Evolutionary conservation across 148 eudicot species (phyloP).

Genomic region (Spergularia marina): DNA sequence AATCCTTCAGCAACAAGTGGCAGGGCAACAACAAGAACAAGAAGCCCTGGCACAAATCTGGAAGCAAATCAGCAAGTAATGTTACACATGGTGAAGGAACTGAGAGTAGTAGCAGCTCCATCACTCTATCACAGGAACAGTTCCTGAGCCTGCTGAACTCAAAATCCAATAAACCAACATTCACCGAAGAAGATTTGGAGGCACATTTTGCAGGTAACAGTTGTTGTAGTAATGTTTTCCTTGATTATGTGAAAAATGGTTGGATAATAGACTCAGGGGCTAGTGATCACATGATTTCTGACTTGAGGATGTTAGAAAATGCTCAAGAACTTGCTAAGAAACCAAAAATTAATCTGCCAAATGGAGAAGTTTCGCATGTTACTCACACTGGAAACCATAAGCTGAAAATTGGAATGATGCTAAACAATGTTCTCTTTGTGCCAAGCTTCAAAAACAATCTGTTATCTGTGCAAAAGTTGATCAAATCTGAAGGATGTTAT

Average conservation of each 20-base stretch:
- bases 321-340: neutral
- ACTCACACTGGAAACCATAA: neutral
- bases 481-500: fast-evolving
- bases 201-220: neutral
- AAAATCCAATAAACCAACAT: neutral
- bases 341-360: neutral
- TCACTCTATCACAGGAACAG: no score
- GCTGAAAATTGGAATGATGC: neutral
- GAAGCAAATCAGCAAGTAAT: neutral
- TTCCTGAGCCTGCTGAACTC: neutral
- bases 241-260: no score
- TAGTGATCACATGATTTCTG: neutral
- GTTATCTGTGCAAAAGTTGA: neutral
- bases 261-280: slow-evolving; percentile 13
- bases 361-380: neutral
- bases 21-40: no score
- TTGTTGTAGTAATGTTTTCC: neutral
- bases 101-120: neutral
- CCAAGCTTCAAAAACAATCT: neutral
- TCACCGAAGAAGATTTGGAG: neutral
- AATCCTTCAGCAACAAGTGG: neutral
- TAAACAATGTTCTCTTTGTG: neutral
- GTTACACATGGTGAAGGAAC: neutral
- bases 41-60: neutral
- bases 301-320: fast-evolving